Conservation (phyloP, 805 yeast genomes). For the Dipodascopsis tothii region DNA sequence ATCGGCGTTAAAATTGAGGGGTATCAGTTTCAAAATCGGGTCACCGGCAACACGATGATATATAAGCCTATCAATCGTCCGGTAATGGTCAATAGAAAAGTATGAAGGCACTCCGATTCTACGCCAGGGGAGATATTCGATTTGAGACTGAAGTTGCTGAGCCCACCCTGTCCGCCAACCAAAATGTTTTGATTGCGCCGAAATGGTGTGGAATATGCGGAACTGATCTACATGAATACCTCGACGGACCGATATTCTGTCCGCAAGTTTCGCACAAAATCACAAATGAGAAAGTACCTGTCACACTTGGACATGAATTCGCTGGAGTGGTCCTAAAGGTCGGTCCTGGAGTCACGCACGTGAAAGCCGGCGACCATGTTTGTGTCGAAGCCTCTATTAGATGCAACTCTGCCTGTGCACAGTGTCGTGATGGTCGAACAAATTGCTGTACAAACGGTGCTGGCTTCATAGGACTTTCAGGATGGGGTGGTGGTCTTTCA, state of each 20-base stretch:
- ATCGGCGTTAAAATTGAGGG: too few species aligned
- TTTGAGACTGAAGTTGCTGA: constrained; percentile 2
- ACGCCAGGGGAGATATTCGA: not conserved
- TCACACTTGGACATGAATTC: constrained; percentile 51
- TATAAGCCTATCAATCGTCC: too few species aligned
- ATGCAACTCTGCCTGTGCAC: constrained; percentile 42
- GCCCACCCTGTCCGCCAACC: constrained; percentile 14
- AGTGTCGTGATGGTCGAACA: constrained; percentile 44
- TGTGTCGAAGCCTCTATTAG: constrained; percentile 57
- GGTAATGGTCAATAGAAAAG: too few species aligned
- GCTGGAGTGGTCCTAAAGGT: constrained; percentile 42
- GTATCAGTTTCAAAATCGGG: too few species aligned
- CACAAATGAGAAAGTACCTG: constrained; percentile 38
- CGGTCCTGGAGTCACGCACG: constrained; percentile 40
- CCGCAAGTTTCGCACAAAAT: constrained; percentile 35
- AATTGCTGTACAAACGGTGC: constrained; percentile 46
- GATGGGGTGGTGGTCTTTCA: constrained; percentile 49
- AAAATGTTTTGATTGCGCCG: constrained; percentile 19
- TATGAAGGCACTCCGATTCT: not conserved
- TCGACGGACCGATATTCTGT: constrained; percentile 52
- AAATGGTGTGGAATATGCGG: constrained; percentile 55
- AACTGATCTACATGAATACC: constrained; percentile 51
- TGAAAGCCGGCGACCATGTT: constrained; percentile 50
- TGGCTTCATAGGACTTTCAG: constrained; percentile 54
- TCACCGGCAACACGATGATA: too few species aligned